A percentile compares a stretch with the other conserved stretches of the same genome.
phyloP scores from a whole-genome alignment of 2,329 filamentous ascomycete species.

The Albophoma yamanashiensis region DNA sequence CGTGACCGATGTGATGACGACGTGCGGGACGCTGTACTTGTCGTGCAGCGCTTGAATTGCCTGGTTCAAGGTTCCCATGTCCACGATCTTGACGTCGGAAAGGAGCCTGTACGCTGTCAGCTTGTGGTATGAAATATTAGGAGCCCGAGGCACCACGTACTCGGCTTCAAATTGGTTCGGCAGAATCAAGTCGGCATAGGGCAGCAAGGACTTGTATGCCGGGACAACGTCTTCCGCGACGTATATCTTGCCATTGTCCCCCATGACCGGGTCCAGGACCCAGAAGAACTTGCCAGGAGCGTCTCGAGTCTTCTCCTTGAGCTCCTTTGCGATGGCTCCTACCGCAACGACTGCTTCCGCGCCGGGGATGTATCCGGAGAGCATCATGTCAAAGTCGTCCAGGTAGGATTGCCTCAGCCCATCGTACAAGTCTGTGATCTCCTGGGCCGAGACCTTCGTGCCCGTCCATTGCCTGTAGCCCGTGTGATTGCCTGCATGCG shows the following conservation, averaged over 20 bases:
- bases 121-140: no score
- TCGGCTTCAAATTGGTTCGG: conserved; percentile 98
- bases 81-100: conserved; percentile 72
- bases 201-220: conserved; percentile 71
- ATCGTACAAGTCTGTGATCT: conserved; percentile 75
- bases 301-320: conserved; percentile 53
- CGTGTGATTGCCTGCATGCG: conserved; percentile 72
- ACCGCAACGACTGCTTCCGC: conserved; percentile 76
- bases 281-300: conserved; percentile 80
- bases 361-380: conserved; percentile 89
- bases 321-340: conserved; percentile 70
- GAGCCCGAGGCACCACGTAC: conserved; percentile 36
- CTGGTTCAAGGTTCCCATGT: conserved; percentile 58
- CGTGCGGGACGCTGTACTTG: conserved; percentile 67
- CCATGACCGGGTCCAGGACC: conserved; percentile 98
- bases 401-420: conserved; percentile 77
- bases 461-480: conserved; percentile 86
- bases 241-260: conserved; percentile 85
- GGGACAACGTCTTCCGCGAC: conserved; percentile 87
- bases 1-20: conserved; percentile 85
- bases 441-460: conserved; percentile 66
- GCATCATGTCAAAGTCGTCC: conserved; percentile 84
- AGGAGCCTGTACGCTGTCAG: conserved; percentile 49
- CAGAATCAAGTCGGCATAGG: conserved; percentile 79
- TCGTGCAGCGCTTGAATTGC: conserved; percentile 72